phyloP scores from a whole-genome alignment of 139 green algal genomes.

The Dunaliella sp. region DNA sequence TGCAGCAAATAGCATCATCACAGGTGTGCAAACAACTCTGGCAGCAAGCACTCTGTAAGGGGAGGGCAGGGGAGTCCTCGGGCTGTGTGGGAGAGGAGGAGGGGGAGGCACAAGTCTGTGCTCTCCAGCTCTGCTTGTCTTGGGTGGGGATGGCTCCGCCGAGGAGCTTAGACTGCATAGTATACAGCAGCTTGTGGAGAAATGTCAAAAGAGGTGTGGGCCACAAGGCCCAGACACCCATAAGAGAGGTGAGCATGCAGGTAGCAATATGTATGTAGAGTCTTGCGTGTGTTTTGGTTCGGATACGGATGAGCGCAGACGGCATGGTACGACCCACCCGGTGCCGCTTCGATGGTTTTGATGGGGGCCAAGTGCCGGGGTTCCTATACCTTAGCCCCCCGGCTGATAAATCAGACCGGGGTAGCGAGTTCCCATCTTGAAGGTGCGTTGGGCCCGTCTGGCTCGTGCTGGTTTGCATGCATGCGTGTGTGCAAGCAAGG shows the following conservation, averaged over 20 bases:
- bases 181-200: neutral
- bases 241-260: neutral
- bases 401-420: neutral
- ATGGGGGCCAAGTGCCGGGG: neutral
- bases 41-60: neutral
- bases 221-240: neutral
- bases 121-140: neutral
- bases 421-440: neutral
- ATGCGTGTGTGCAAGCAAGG: neutral
- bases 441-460: neutral
- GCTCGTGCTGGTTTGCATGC: neutral
- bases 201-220: neutral
- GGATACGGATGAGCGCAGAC: neutral
- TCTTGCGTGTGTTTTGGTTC: neutral
- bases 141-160: neutral
- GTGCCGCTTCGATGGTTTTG: neutral
- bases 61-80: neutral
- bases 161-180: neutral
- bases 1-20: neutral
- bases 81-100: neutral
- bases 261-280: neutral
- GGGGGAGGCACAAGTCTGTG: too few species aligned
- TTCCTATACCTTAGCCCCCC: neutral
- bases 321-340: neutral
- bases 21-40: neutral